phyloP scores from a whole-genome alignment of 2,329 filamentous ascomycete genomes.

The Colletotrichum cereale region DNA sequence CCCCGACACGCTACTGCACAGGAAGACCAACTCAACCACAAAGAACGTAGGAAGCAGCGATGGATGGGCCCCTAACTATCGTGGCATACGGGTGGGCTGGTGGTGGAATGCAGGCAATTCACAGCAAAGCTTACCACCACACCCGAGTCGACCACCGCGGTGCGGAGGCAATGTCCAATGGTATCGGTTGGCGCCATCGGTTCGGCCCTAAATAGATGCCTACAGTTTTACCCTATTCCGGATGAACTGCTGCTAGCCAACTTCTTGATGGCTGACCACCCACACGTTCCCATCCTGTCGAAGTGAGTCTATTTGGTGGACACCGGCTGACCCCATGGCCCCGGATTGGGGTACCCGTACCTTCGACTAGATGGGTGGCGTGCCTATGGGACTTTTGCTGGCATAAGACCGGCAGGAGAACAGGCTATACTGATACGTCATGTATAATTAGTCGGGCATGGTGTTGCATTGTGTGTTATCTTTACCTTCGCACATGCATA shows the following conservation, averaged over 20 bases:
- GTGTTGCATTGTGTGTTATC: neutral
- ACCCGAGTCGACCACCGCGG: no score
- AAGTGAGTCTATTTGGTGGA: neutral
- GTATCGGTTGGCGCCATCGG: neutral
- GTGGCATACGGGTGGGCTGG: neutral
- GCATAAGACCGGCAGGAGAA: neutral
- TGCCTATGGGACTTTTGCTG: neutral
- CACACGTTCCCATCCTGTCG: neutral
- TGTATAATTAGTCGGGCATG: neutral
- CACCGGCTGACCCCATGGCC: neutral
- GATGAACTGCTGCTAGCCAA: conserved; percentile 14
- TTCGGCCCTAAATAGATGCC: conserved; percentile 9
- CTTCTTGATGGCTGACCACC: neutral
- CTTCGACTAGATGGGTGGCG: neutral
- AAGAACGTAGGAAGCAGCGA: neutral
- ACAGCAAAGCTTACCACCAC: neutral
- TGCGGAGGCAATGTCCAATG: neutral
- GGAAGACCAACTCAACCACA: neutral
- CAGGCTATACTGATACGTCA: neutral
- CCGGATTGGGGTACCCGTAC: no score
- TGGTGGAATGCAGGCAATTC: neutral
- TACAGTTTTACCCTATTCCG: neutral
- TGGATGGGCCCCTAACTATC: conserved; percentile 2
- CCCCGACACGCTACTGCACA: neutral
- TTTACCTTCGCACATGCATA: neutral